Evolutionary conservation across 148 eudicot species (phyloP).

Genomic region (Gaultheria prostrata): DNA sequence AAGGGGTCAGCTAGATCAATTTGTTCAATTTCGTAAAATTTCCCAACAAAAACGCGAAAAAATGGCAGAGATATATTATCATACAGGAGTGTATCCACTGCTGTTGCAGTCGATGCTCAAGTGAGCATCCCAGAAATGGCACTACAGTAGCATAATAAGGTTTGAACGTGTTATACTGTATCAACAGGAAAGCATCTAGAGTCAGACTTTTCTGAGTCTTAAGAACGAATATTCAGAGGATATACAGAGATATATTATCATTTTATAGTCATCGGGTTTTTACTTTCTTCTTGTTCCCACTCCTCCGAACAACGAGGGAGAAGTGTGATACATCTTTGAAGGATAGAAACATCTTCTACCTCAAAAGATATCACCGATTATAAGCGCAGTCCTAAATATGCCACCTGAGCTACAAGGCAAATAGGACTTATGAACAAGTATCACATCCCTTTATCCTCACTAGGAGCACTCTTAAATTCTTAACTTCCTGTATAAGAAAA

Average conservation of each 20-base stretch:
- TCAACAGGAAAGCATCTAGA: neutral
- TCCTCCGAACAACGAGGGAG: neutral
- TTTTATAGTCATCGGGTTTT: neutral
- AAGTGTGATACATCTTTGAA: neutral
- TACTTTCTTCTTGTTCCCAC: neutral
- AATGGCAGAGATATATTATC: neutral
- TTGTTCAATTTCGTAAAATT: neutral
- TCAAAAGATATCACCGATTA: neutral
- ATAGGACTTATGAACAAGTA: neutral
- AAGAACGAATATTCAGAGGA: neutral
- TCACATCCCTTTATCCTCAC: neutral
- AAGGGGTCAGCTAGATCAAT: neutral
- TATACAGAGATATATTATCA: neutral
- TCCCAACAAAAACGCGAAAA: neutral
- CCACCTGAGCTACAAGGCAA: neutral
- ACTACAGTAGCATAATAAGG: neutral
- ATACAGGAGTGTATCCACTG: neutral
- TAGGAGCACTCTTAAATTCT: neutral
- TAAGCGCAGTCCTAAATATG: neutral
- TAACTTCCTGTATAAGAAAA: neutral
- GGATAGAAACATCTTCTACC: neutral
- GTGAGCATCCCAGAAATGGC: neutral
- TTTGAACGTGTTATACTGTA: neutral
- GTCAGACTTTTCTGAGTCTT: neutral
- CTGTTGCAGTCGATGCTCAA: neutral